phyloP scores from a whole-genome alignment of 805 yeast genomes.

The Vanderwaltozyma tropicalis region DNA sequence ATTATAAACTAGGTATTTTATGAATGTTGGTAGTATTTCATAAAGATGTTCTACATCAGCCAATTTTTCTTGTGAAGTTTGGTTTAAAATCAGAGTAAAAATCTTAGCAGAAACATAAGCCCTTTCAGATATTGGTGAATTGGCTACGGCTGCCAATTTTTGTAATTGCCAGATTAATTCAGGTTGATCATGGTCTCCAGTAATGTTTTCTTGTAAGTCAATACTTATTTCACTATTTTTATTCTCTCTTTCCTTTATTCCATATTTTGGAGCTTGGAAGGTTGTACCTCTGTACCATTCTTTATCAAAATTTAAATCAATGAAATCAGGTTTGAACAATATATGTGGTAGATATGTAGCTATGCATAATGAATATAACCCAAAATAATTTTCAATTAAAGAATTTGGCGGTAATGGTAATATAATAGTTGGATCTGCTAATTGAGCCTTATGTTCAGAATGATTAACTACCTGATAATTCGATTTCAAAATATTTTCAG shows the following conservation, averaged over 20 bases:
- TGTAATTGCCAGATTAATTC: conserved; percentile 23
- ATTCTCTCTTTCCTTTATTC: conserved; percentile 5
- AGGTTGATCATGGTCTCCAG: conserved; percentile 14
- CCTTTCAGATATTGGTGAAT: conserved; percentile 14
- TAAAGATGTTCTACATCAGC: conserved; percentile 20
- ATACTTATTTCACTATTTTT: not conserved
- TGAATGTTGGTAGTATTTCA: conserved; percentile 23
- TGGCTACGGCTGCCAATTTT: conserved; percentile 16
- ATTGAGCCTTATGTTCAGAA: not conserved
- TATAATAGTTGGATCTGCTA: conserved; percentile 17
- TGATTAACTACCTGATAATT: conserved; percentile 2
- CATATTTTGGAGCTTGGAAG: conserved; percentile 5
- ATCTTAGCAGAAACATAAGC: conserved; percentile 16
- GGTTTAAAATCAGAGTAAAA: conserved; percentile 15
- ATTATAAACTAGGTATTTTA: conserved; percentile 14
- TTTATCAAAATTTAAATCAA: conserved; percentile 14
- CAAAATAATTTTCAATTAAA: conserved; percentile 22
- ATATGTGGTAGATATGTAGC: conserved; percentile 18
- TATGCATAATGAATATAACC: conserved; percentile 16
- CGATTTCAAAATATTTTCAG: not conserved
- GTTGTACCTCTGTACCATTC: conserved; percentile 21
- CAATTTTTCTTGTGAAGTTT: conserved; percentile 11
- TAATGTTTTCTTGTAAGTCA: conserved; percentile 4
- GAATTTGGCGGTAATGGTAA: conserved; percentile 19
- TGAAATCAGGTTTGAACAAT: conserved; percentile 17